Conservation (phyloP, 371 early-diverging fungal genomes). For the Thermomucor indicae-seudaticae region DNA sequence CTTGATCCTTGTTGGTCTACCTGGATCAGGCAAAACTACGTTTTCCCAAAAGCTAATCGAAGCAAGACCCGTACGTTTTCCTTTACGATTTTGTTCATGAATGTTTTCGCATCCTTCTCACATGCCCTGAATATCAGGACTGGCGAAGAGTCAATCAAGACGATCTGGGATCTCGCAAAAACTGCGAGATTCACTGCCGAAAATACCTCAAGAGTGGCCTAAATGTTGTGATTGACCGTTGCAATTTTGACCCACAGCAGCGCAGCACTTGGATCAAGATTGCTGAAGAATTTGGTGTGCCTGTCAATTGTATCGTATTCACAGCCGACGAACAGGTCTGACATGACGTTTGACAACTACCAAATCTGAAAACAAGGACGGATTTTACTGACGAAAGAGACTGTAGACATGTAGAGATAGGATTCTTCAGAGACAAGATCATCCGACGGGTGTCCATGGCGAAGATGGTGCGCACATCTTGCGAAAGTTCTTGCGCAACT, state of each 20-base stretch:
- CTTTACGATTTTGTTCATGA: background rate
- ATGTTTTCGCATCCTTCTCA: too few species aligned
- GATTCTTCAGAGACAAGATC: slow-evolving; percentile 54
- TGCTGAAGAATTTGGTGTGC: slow-evolving; percentile 50
- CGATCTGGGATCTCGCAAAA: slow-evolving; percentile 60
- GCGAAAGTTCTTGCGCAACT: slow-evolving; percentile 52
- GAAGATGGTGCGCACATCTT: slow-evolving; percentile 57
- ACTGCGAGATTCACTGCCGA: slow-evolving; percentile 49
- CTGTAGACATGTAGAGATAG: slow-evolving; percentile 55
- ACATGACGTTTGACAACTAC: slow-evolving; percentile 2
- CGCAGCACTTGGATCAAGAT: slow-evolving; percentile 68
- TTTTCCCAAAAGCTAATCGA: slow-evolving; percentile 50
- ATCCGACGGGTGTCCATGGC: slow-evolving; percentile 74
- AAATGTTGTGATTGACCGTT: slow-evolving; percentile 71
- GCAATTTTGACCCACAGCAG: slow-evolving; percentile 74
- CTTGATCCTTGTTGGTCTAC: slow-evolving; percentile 63
- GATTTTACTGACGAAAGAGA: background rate
- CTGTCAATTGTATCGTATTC: slow-evolving; percentile 70
- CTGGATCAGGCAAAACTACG: slow-evolving; percentile 68
- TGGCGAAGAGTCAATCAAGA: slow-evolving; percentile 62
- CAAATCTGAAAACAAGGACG: background rate
- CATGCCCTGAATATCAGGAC: slow-evolving; percentile 3
- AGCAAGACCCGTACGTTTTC: slow-evolving; percentile 8
- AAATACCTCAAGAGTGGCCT: slow-evolving; percentile 39
- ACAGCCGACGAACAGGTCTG: slow-evolving; percentile 55